Conservation (phyloP, 345 rosid species). For the Turnera subulata region DNA sequence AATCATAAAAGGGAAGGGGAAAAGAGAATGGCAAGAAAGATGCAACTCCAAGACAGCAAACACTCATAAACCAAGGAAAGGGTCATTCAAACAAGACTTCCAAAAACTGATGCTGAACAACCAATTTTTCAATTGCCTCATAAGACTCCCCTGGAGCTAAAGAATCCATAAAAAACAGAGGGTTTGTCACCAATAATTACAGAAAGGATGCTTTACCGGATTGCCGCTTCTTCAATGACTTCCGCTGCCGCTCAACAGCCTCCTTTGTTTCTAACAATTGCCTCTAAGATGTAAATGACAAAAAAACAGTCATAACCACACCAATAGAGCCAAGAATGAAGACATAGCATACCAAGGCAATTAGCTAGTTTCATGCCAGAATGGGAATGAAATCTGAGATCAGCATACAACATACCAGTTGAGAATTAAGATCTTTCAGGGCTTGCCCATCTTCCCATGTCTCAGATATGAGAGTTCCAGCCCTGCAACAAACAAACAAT, state of each 20-base stretch:
- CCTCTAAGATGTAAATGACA: slow-evolving; percentile 36
- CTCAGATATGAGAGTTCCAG: slow-evolving; percentile 96
- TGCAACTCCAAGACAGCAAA: too few relatives aligned
- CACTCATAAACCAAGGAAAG: too few relatives aligned
- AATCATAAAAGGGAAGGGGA: neutral
- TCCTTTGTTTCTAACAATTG: slow-evolving; percentile 91
- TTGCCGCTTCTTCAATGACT: slow-evolving; percentile 86
- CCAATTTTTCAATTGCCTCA: too few relatives aligned
- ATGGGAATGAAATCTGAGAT: slow-evolving; percentile 2
- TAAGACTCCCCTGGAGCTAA: too few relatives aligned
- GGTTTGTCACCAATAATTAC: neutral
- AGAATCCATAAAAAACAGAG: neutral
- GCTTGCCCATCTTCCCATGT: slow-evolving; percentile 99
- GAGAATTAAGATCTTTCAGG: slow-evolving; percentile 87
- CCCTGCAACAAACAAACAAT: slow-evolving; percentile 48
- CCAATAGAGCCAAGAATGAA: neutral
- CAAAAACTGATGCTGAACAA: too few relatives aligned
- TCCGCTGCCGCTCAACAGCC: slow-evolving; percentile 90
- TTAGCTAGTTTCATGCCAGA: neutral
- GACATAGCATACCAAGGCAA: slow-evolving; percentile 4
- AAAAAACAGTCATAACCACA: neutral
- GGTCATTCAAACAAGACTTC: too few relatives aligned
- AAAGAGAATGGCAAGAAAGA: neutral
- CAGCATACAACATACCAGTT: slow-evolving; percentile 57
- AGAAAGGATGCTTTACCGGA: slow-evolving; percentile 41